Percentiles rank a stretch among this genome's conserved stretches.
Evolutionary conservation across 495 filamentous ascomycete genomes (phyloP).

Genomic region (Halenospora varia): DNA sequence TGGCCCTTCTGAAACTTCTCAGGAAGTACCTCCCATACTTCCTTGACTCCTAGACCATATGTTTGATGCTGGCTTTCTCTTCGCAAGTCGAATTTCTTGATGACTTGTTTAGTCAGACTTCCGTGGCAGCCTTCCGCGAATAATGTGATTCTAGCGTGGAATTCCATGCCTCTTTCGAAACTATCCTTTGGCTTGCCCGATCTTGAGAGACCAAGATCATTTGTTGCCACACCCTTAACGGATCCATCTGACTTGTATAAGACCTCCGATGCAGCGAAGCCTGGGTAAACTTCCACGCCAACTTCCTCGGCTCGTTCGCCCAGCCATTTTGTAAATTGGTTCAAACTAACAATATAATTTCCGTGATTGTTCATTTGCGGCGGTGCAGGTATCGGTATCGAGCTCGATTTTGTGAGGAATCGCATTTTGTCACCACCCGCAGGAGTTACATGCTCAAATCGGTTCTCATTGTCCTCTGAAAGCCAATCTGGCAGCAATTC

Average conservation of each 20-base stretch:
- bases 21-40: constrained; percentile 94
- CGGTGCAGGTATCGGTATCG: constrained; percentile 78
- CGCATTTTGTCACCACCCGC: constrained; percentile 85
- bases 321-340: constrained; percentile 91
- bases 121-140: constrained; percentile 96
- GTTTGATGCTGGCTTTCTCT: constrained; percentile 89
- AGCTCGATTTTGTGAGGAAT: constrained; percentile 79
- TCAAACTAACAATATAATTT: constrained; percentile 95
- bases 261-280: constrained; percentile 91
- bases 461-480: constrained; percentile 74
- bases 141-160: constrained; percentile 90
- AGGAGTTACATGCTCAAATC: constrained; percentile 80
- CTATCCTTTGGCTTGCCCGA: constrained; percentile 80
- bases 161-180: constrained; percentile 99
- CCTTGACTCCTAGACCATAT: constrained; percentile 91
- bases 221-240: constrained; percentile 93
- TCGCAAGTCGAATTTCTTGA: constrained; percentile 90
- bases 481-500: constrained; percentile 95
- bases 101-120: constrained; percentile 90
- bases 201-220: constrained; percentile 81
- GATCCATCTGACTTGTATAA: constrained; percentile 82
- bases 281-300: constrained; percentile 97
- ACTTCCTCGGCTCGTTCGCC: constrained; percentile 92
- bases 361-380: constrained; percentile 99
- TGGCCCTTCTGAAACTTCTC: constrained; percentile 88